These are phyloP conservation scores for Tricholoma terreum DNA, from an alignment of 768 basidiomycete genomes.

Conservation along the genomic window DNA sequence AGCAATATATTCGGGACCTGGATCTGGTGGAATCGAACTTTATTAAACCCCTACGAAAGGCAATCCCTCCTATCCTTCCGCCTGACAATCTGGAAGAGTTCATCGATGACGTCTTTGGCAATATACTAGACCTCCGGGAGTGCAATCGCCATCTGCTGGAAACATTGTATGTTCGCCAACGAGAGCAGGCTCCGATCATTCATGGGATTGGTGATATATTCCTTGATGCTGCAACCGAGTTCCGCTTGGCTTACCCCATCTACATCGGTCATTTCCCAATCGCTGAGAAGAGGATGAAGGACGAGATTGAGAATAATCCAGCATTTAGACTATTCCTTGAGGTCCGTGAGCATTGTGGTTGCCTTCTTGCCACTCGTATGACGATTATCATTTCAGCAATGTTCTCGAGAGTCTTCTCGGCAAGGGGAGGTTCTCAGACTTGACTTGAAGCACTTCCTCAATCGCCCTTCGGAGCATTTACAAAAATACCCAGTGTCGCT, in stretches of 20 bases:
- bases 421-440: slow-evolving; percentile 39
- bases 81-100: slow-evolving; percentile 69
- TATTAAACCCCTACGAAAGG: slow-evolving; percentile 45
- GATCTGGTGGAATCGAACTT: slow-evolving; percentile 74
- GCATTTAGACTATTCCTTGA: slow-evolving; percentile 85
- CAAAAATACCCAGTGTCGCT: slow-evolving; percentile 83
- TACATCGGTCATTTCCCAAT: slow-evolving; percentile 83
- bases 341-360: slow-evolving; percentile 40
- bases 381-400: slow-evolving; percentile 32
- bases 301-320: slow-evolving; percentile 78
- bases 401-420: slow-evolving; percentile 37
- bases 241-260: slow-evolving; percentile 79
- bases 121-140: slow-evolving; percentile 83
- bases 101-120: slow-evolving; percentile 87
- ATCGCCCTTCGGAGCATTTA: slow-evolving; percentile 75
- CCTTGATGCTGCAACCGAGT: slow-evolving; percentile 82
- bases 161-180: slow-evolving; percentile 82
- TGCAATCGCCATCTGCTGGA: slow-evolving; percentile 82
- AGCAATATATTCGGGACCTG: slow-evolving; percentile 86
- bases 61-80: slow-evolving; percentile 43
- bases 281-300: slow-evolving; percentile 84
- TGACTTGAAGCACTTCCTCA: slow-evolving; percentile 78
- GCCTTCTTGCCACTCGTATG: not conserved
- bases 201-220: slow-evolving; percentile 87
- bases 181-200: slow-evolving; percentile 80